Evolutionary conservation across 1,139 yeast genomes (phyloP).

Genomic region (Taphrina betulina): DNA sequence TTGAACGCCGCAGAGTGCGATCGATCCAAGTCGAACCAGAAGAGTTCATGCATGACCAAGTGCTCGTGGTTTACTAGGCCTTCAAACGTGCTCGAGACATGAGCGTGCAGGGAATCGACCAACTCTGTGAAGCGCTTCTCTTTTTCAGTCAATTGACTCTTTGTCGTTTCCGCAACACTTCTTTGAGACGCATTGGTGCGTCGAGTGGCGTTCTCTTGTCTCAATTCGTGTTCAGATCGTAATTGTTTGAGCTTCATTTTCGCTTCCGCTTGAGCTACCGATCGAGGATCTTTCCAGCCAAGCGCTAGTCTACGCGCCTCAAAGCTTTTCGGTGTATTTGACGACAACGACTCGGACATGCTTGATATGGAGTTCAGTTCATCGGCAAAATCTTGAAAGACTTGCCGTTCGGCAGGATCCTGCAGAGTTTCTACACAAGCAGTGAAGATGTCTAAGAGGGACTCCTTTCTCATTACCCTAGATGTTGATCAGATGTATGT

Average conservation of each 20-base stretch:
- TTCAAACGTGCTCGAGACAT: constrained; percentile 5
- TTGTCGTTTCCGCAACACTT: constrained; percentile 1
- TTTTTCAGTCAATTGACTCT: background rate
- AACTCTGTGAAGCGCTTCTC: constrained; percentile 6
- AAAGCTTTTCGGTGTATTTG: background rate
- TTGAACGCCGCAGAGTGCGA: constrained; percentile 12
- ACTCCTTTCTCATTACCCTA: constrained; percentile 4
- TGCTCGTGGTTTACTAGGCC: constrained; percentile 22
- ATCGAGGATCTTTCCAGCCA: constrained; percentile 12
- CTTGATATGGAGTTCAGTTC: background rate
- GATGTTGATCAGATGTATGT: background rate
- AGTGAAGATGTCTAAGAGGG: background rate
- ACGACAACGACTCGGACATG: background rate
- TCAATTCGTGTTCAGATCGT: constrained; percentile 9
- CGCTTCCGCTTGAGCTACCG: too few relatives aligned
- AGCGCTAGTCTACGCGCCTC: constrained; percentile 3
- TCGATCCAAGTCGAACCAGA: constrained; percentile 5
- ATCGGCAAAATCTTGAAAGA: background rate
- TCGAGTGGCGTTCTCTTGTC: background rate
- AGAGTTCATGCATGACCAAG: constrained; percentile 27
- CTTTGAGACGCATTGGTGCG: background rate
- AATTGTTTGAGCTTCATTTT: background rate
- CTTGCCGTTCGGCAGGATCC: background rate
- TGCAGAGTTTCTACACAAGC: background rate
- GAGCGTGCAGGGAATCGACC: constrained; percentile 1